Evolutionary conservation across 176 grass and related monocot species (phyloP).

Genomic region (Leersia perrieri): DNA sequence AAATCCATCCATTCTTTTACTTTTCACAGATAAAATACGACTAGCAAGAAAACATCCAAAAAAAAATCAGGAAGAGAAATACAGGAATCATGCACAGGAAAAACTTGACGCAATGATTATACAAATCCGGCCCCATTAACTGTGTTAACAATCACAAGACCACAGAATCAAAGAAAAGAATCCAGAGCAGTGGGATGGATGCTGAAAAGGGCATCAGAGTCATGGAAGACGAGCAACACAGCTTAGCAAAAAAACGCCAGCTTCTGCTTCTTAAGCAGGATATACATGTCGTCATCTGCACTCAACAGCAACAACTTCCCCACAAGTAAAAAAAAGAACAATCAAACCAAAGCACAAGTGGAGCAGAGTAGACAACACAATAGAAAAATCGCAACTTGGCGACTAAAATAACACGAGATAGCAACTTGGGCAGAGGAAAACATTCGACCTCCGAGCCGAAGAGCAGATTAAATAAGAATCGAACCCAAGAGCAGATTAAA

Average conservation of each 20-base stretch:
- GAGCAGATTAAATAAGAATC: not conserved
- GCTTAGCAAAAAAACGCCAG: slow-evolving; percentile 6
- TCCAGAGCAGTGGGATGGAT: not conserved
- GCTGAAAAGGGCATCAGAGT: slow-evolving; percentile 53
- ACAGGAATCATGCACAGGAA: not conserved
- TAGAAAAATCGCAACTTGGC: not conserved
- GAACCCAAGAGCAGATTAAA: not conserved
- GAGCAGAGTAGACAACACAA: not conserved
- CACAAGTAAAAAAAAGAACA: not conserved
- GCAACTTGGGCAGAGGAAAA: not conserved
- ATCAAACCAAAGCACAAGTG: not conserved
- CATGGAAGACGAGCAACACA: slow-evolving; percentile 66
- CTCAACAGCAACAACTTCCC: not conserved
- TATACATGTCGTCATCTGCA: slow-evolving; percentile 43
- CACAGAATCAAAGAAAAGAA: not conserved
- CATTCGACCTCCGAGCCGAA: not conserved
- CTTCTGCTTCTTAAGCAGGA: slow-evolving; percentile 42
- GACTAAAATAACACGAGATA: not conserved
- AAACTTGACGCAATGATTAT: too few species aligned
- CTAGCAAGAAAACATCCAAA: too few species aligned
- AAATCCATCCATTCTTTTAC: too few species aligned
- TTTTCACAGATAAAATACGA: too few species aligned
- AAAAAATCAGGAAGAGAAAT: too few species aligned
- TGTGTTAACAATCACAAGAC: not conserved
- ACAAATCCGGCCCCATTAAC: not conserved